Conservation (phyloP, 805 yeast genomes). For the Metschnikowia kunwiensis region DNA sequence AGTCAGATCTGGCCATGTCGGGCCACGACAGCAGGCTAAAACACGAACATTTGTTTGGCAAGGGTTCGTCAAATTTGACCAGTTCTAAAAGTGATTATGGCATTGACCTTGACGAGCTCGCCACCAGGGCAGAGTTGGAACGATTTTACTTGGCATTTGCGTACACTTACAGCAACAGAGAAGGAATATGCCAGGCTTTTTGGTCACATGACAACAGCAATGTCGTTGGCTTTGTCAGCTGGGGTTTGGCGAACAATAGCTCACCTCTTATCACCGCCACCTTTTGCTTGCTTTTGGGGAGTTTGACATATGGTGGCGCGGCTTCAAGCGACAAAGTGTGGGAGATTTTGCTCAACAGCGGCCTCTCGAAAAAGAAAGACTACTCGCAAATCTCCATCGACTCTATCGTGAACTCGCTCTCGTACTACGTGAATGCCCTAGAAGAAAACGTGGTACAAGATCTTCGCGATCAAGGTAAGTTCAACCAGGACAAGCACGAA, state of each 20-base stretch:
- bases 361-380: conserved; percentile 34
- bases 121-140: conserved; percentile 81
- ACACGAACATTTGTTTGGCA: conserved; percentile 1
- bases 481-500: conserved; percentile 35
- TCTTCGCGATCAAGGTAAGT: conserved; percentile 23
- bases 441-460: conserved; percentile 32
- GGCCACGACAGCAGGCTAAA: conserved; percentile 1
- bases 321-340: conserved; percentile 45
- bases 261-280: conserved; percentile 81
- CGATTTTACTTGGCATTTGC: conserved; percentile 76
- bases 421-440: conserved; percentile 50
- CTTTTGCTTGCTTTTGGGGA: conserved; percentile 73
- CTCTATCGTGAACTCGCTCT: conserved; percentile 50
- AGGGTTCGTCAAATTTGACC: background rate
- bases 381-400: conserved; percentile 53
- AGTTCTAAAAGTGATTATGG: conserved; percentile 11
- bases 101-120: conserved; percentile 56
- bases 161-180: conserved; percentile 62
- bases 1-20: conserved; percentile 26
- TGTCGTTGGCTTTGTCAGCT: conserved; percentile 74
- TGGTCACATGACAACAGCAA: conserved; percentile 57
- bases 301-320: conserved; percentile 60
- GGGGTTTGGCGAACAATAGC: conserved; percentile 79
- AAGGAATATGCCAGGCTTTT: conserved; percentile 53
- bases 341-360: conserved; percentile 32